Base-by-base conservation (phyloP, 1,284 basidiomycete species). In the Trichosporon asahii region DNA sequence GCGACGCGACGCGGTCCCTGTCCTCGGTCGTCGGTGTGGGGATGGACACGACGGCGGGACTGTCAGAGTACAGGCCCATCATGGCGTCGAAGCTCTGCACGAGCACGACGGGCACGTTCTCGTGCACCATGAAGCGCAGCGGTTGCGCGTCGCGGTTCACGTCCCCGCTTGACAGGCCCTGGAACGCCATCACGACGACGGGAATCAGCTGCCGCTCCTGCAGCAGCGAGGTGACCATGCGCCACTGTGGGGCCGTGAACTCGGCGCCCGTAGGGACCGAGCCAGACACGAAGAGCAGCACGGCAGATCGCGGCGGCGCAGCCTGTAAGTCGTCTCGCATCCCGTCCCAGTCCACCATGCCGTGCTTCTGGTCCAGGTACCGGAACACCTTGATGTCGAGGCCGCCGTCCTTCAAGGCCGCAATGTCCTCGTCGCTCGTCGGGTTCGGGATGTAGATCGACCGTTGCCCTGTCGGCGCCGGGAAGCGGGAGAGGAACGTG, bases 201-300 rank as follows among this genome's bases (percentile, higher is more conserved):
- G 83, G 81, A 29, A 83, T 80, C 40, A 82, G 72, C 65, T 78
- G 76, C 21, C 78, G 77, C 69, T 79, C 73, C 75, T 79, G 75
- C 12, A 83, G 64, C 27, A 83, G 72, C 1, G 79, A 74, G 0
- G 78, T 79, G 76, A 98, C 88, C 73, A 88, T 83, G 74, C 88
- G 86, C 96, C 96, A 99, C 81, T 99, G 92, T 73, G 92, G 91
- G 65, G 85, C 84, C 29, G 93, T 95, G 35, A 95, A 93, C 84
- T 99, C 96, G 8, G 97, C 93, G 2, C 96, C 95, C 0, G 95
- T 98, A 3, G 96, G 96, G 79, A 96, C 95, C 82, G 96, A 95
- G 53, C 96, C 96, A 81, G 95, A 95, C 8, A 93, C 93, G 79
- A 97, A 94, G 60, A 99, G 83, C 73, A 99, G 85, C 82, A 98